A percentile compares a stretch with the other conserved stretches of the same genome.
phyloP scores from a whole-genome alignment of 495 filamentous ascomycete species.

The Penicillium lividum region DNA sequence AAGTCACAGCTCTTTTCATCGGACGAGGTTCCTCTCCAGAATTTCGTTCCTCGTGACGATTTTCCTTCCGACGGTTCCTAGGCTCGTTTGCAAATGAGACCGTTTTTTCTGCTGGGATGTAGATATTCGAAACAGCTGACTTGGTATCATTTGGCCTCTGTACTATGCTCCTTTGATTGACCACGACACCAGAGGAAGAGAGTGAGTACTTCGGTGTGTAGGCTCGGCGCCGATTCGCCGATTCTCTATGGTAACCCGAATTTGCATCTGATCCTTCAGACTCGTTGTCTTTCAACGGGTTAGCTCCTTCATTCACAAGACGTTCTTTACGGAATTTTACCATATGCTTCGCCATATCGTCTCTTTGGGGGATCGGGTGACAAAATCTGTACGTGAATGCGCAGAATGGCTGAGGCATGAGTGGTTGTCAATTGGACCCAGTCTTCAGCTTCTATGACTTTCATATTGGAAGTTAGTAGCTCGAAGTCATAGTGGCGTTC shows the following conservation, averaged over 20 bases:
- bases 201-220: background rate
- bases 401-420: background rate
- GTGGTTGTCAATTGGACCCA: background rate
- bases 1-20: background rate
- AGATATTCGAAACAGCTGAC: background rate
- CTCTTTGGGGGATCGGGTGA: background rate
- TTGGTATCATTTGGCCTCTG: background rate
- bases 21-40: background rate
- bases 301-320: too few relatives aligned
- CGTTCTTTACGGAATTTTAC: too few relatives aligned
- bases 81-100: background rate
- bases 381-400: background rate
- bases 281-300: background rate
- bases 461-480: background rate
- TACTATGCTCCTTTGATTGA: background rate
- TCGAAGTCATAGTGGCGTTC: background rate
- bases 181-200: background rate
- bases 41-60: background rate
- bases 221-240: background rate
- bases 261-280: background rate
- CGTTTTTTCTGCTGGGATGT: background rate
- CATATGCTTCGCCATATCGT: too few relatives aligned
- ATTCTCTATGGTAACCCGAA: background rate
- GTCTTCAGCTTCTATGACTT: slow-evolving; percentile 2
- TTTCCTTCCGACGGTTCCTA: background rate